Percentiles rank a stretch among this genome's conserved stretches.
Evolutionary conservation across 2,329 filamentous ascomycete genomes (phyloP).

Genomic region (Colletotrichum coccodes): DNA sequence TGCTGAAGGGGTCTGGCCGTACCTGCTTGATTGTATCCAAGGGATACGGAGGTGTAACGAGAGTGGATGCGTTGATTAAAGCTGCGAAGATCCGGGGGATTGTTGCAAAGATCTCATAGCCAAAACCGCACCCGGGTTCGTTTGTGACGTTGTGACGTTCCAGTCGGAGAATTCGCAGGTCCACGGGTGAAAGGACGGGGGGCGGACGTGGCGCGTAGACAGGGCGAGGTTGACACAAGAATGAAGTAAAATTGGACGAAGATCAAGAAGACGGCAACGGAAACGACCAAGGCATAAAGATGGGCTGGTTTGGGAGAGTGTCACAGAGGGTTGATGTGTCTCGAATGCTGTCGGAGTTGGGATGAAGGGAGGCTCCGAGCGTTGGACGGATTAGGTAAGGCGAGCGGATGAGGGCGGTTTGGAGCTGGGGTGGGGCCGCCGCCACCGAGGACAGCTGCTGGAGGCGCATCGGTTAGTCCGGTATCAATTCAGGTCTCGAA

Average conservation of each 20-base stretch:
- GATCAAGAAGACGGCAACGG: neutral
- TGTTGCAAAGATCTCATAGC: slow-evolving; percentile 20
- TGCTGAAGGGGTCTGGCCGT: neutral
- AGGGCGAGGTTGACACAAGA: slow-evolving; percentile 24
- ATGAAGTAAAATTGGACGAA: slow-evolving; percentile 23
- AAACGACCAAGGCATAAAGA: slow-evolving; percentile 27
- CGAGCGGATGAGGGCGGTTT: neutral
- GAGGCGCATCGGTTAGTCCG: neutral
- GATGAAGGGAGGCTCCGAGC: slow-evolving; percentile 31
- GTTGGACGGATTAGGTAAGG: slow-evolving; percentile 28
- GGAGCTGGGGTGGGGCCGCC: neutral
- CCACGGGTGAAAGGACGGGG: slow-evolving; percentile 1
- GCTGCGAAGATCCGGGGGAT: slow-evolving; percentile 30
- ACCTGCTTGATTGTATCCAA: neutral
- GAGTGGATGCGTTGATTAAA: slow-evolving; percentile 10
- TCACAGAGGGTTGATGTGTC: slow-evolving; percentile 31
- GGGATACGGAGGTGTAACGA: slow-evolving; percentile 10
- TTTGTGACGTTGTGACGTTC: slow-evolving; percentile 5
- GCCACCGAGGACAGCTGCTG: neutral
- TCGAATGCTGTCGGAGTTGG: slow-evolving; percentile 29
- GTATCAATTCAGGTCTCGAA: neutral
- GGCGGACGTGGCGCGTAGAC: neutral
- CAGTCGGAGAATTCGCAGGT: slow-evolving; percentile 28
- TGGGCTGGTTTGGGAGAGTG: slow-evolving; percentile 28
- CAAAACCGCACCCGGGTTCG: slow-evolving; percentile 24